phyloP scores from a whole-genome alignment of 345 rosid species.

The Eucalyptus urophylla region DNA sequence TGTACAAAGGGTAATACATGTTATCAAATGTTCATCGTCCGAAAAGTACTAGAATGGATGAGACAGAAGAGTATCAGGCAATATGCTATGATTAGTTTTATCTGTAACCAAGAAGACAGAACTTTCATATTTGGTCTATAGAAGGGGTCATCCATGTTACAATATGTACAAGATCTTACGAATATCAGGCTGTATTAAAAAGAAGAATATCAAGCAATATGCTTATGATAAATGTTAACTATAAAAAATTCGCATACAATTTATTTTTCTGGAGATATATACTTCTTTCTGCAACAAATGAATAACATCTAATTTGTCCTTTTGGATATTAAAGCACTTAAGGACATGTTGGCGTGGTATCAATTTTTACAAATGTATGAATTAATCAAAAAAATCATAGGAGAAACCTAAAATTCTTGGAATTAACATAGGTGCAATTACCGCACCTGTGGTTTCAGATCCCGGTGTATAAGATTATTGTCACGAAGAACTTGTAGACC shows the following conservation, averaged over 20 bases:
- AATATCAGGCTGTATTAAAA: background rate
- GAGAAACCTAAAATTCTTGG: background rate
- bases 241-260: background rate
- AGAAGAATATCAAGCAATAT: background rate
- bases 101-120: background rate
- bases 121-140: background rate
- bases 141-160: background rate
- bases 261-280: background rate
- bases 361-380: background rate
- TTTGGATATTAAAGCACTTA: background rate
- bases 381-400: background rate
- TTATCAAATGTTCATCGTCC: background rate
- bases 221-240: background rate
- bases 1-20: slow-evolving; percentile 21
- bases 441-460: slow-evolving; percentile 91
- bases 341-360: background rate
- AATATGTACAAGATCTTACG: background rate
- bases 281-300: background rate
- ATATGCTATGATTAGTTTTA: background rate
- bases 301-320: background rate
- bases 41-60: background rate
- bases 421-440: background rate
- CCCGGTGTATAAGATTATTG: slow-evolving; percentile 91
- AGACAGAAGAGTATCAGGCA: background rate
- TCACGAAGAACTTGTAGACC: slow-evolving; percentile 86